These are phyloP conservation scores for Calophaca sinica DNA, from an alignment of 306 rosid species.

Conservation along the genomic window DNA sequence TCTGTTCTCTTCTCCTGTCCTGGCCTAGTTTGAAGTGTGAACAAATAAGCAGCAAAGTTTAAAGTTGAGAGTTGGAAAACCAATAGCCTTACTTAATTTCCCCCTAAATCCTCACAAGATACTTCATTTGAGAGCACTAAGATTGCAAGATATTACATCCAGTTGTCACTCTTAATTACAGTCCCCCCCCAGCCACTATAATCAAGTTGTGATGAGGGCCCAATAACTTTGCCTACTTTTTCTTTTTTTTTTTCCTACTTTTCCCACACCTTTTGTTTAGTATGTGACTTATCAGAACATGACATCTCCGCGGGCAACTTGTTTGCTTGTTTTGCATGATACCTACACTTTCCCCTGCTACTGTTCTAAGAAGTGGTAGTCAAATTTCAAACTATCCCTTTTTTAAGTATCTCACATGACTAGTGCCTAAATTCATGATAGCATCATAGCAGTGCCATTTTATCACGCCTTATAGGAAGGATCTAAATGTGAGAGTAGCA, in stretches of 20 bases:
- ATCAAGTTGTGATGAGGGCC: conserved; percentile 33
- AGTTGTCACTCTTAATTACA: conserved; percentile 36
- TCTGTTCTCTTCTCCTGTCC: background rate
- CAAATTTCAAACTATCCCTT: conserved; percentile 24
- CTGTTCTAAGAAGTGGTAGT: conserved; percentile 14
- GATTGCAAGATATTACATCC: conserved; percentile 19
- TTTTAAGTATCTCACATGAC: conserved; percentile 31
- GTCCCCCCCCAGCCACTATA: background rate
- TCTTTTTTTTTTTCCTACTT: background rate
- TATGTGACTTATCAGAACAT: conserved; percentile 36
- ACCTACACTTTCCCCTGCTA: background rate
- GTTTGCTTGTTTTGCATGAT: conserved; percentile 2
- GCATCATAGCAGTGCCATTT: background rate
- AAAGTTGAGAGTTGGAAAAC: conserved; percentile 29
- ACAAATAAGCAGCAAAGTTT: conserved; percentile 25
- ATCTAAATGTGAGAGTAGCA: background rate
- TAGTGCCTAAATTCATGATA: conserved; percentile 17
- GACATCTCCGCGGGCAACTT: conserved; percentile 51
- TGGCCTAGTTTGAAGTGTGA: conserved; percentile 34
- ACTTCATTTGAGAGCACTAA: conserved; percentile 46
- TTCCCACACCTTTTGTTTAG: conserved; percentile 12
- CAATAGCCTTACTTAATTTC: background rate
- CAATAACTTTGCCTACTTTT: conserved; percentile 34
- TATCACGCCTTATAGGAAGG: conserved; percentile 2
- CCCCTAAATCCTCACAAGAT: background rate